Conservation (phyloP, 371 early-diverging fungal species). For the Mortierella sp. region DNA sequence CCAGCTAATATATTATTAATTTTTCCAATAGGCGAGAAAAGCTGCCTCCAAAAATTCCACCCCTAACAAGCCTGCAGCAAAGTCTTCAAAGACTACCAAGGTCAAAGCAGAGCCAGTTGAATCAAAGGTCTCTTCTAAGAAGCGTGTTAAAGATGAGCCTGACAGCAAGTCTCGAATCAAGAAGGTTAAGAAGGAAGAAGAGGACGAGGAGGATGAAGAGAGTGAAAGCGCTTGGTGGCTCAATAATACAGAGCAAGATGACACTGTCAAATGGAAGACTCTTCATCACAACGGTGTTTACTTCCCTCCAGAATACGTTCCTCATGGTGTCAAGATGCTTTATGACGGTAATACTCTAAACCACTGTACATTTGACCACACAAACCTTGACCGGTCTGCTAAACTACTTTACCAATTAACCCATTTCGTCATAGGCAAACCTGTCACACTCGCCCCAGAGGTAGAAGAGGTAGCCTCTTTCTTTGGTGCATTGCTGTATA, state of each 20-base stretch:
- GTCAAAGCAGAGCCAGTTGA: slow-evolving; percentile 30
- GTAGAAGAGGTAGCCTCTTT: slow-evolving; percentile 97
- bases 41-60: slow-evolving; percentile 22
- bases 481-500: slow-evolving; percentile 89
- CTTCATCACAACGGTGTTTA: slow-evolving; percentile 91
- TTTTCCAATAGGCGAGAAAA: slow-evolving; percentile 29
- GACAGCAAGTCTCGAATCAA: slow-evolving; percentile 21
- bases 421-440: slow-evolving; percentile 56
- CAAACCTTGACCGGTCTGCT: not conserved
- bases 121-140: slow-evolving; percentile 19
- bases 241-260: slow-evolving; percentile 58
- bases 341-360: slow-evolving; percentile 80
- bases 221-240: slow-evolving; percentile 68
- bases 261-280: slow-evolving; percentile 85
- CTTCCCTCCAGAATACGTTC: slow-evolving; percentile 94
- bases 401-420: not conserved
- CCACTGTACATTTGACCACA: not conserved
- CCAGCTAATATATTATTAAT: not conserved
- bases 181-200: slow-evolving; percentile 58
- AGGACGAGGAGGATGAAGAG: slow-evolving; percentile 59
- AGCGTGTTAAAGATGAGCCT: slow-evolving; percentile 44
- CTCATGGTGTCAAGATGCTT: slow-evolving; percentile 90
- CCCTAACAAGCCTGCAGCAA: slow-evolving; percentile 20
- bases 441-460: slow-evolving; percentile 79
- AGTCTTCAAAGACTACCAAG: slow-evolving; percentile 23